Evolutionary conservation across 768 basidiomycete genomes (phyloP).

Genomic region (Rhodocollybia butyracea): DNA sequence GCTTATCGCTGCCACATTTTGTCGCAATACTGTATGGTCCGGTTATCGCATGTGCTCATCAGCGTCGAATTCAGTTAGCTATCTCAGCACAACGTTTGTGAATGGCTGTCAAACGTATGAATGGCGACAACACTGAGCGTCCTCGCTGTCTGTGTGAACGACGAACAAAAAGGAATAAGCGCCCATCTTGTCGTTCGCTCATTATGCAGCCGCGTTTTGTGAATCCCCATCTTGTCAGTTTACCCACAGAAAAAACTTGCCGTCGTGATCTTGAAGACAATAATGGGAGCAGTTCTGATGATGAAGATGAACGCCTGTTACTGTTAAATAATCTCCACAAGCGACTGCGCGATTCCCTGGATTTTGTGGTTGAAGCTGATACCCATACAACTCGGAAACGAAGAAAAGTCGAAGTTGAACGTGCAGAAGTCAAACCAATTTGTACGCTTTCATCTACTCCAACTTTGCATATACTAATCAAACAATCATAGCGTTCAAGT

Average conservation of each 20-base stretch:
- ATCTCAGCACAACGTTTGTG: too few species aligned
- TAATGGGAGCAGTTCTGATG: neutral
- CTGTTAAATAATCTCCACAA: neutral
- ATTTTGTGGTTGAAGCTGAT: neutral
- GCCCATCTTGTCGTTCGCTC: neutral
- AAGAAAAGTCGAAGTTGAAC: neutral
- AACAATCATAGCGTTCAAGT: neutral
- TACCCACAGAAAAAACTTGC: neutral
- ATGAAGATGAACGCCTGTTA: neutral
- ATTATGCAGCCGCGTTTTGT: conserved; percentile 2
- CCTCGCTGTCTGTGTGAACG: too few species aligned
- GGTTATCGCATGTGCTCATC: too few species aligned
- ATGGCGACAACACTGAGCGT: too few species aligned
- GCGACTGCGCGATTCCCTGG: neutral
- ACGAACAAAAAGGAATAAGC: too few species aligned
- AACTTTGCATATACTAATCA: neutral
- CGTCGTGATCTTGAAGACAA: neutral
- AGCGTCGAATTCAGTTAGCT: too few species aligned
- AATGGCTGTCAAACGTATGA: too few species aligned
- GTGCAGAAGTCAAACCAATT: neutral
- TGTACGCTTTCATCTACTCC: neutral
- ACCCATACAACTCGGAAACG: neutral
- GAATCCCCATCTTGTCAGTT: neutral
- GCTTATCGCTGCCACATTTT: too few species aligned
- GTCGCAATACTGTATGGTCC: too few species aligned